Evolutionary conservation across 345 rosid species (phyloP).

Genomic region (Pistacia atlantica): DNA sequence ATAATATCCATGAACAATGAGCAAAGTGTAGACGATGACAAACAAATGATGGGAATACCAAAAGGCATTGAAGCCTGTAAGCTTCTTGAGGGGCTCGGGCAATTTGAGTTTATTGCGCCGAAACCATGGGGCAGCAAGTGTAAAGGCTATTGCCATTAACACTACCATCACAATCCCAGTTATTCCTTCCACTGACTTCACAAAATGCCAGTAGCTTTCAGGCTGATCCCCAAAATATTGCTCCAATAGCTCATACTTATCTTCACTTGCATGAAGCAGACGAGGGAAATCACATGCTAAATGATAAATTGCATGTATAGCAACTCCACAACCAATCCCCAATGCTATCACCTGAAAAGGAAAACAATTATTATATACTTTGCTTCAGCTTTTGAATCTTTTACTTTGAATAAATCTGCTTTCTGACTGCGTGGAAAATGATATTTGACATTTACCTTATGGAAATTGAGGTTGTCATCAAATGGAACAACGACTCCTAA

Average conservation of each 20-base stretch:
- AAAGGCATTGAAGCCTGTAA: conserved; percentile 84
- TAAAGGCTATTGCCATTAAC: conserved; percentile 78
- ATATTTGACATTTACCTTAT: conserved; percentile 47
- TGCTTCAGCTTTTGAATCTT: background rate
- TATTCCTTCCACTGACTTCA: conserved; percentile 61
- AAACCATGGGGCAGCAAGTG: conserved; percentile 77
- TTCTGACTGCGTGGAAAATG: too few species aligned
- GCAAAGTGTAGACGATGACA: conserved; percentile 66
- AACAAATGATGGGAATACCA: conserved; percentile 90
- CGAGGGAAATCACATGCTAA: conserved; percentile 73
- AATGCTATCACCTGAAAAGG: conserved; percentile 59
- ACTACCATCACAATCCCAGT: conserved; percentile 67
- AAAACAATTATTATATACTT: background rate
- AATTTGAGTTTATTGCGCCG: conserved; percentile 57
- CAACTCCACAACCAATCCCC: conserved; percentile 62
- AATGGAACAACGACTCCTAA: conserved; percentile 75
- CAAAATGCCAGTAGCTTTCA: conserved; percentile 65
- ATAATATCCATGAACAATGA: conserved; percentile 63
- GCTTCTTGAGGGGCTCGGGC: conserved; percentile 62
- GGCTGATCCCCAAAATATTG: conserved; percentile 66
- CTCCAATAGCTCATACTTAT: conserved; percentile 52
- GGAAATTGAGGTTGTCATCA: conserved; percentile 85
- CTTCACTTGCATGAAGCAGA: conserved; percentile 53
- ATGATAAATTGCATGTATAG: conserved; percentile 61
- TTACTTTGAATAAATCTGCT: too few species aligned